Evolutionary conservation across 2,329 filamentous ascomycete genomes (phyloP).

Genomic region (Fusarium xylarioides): DNA sequence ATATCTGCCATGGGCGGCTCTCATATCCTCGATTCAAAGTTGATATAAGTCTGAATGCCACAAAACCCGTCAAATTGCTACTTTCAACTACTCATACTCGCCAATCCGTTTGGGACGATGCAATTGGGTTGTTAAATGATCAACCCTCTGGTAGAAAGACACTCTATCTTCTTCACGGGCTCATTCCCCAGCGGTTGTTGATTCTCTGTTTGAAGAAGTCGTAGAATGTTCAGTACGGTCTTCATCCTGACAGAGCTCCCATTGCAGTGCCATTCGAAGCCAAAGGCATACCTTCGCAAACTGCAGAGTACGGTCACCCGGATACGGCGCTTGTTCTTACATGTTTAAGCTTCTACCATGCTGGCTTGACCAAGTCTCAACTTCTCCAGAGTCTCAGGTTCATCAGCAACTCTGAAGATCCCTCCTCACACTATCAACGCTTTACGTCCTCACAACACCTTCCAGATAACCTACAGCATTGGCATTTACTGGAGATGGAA

Average conservation of each 20-base stretch:
- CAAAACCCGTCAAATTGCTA: neutral
- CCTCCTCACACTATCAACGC: conserved; percentile 63
- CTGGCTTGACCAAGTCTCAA: conserved; percentile 60
- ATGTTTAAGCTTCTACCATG: conserved; percentile 72
- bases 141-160: conserved; percentile 46
- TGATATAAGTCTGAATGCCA: neutral
- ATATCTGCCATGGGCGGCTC: conserved; percentile 49
- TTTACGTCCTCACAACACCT: conserved; percentile 52
- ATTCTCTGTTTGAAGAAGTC: conserved; percentile 67
- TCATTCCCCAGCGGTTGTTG: conserved; percentile 68
- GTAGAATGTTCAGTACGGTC: conserved; percentile 73
- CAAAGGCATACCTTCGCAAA: conserved; percentile 69
- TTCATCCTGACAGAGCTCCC: conserved; percentile 62
- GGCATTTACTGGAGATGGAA: conserved; percentile 67
- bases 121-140: conserved; percentile 39
- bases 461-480: conserved; percentile 61
- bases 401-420: conserved; percentile 65
- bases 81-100: neutral
- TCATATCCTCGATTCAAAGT: conserved; percentile 20
- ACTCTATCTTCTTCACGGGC: conserved; percentile 67
- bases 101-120: neutral
- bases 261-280: conserved; percentile 74
- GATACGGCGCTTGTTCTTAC: conserved; percentile 73
- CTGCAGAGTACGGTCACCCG: conserved; percentile 74
- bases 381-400: conserved; percentile 59